Evolutionary conservation across 2,329 filamentous ascomycete genomes (phyloP).

Genomic region (Neopestalotiopsis rosae): DNA sequence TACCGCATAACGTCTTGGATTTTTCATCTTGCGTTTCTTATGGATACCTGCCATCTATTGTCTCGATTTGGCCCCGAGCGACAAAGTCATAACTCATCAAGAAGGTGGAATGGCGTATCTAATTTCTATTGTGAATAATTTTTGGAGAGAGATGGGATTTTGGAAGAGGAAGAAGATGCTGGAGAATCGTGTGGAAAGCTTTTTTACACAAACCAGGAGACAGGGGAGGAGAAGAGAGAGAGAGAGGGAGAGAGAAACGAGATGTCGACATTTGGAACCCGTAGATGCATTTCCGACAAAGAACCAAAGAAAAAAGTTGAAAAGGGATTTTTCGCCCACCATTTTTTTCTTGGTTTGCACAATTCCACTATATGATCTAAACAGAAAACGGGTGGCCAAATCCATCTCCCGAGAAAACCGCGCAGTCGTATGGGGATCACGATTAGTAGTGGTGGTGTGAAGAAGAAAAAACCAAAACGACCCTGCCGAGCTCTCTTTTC

Average conservation of each 20-base stretch:
- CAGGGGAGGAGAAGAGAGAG: background rate
- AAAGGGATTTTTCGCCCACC: background rate
- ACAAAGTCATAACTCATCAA: constrained; percentile 28
- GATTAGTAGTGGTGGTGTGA: background rate
- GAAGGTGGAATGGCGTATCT: constrained; percentile 34
- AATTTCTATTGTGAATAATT: constrained; percentile 42
- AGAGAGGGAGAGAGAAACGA: background rate
- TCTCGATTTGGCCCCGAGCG: constrained; percentile 19
- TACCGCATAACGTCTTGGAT: constrained; percentile 32
- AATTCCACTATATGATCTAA: background rate
- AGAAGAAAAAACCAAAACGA: background rate
- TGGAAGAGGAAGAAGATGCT: background rate
- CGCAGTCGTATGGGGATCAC: constrained; percentile 8
- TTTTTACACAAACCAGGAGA: background rate
- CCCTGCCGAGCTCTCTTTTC: constrained; percentile 2
- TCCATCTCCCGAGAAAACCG: background rate
- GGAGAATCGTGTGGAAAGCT: background rate
- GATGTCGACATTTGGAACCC: background rate
- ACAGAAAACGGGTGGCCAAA: background rate
- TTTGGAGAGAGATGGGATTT: constrained; percentile 11
- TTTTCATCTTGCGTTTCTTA: constrained; percentile 36
- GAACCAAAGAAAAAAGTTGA: background rate
- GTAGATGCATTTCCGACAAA: background rate
- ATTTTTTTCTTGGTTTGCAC: background rate
- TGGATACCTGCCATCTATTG: constrained; percentile 38